These are phyloP conservation scores for Saturnispora diversa DNA, from an alignment of 805 yeast species.

Conservation along the genomic window DNA sequence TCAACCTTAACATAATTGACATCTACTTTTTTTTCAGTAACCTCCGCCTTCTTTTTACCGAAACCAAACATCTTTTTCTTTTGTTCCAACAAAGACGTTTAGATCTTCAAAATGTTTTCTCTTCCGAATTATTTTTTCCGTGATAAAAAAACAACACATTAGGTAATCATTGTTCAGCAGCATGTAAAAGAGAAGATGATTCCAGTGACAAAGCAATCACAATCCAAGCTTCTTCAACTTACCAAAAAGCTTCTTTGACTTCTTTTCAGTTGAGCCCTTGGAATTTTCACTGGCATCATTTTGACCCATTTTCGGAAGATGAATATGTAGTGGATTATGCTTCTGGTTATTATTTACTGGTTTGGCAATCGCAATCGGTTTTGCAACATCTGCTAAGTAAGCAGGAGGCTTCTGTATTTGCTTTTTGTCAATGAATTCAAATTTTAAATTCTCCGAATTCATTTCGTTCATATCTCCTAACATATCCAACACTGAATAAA, in stretches of 20 bases:
- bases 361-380: neutral
- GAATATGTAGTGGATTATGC: conserved; percentile 8
- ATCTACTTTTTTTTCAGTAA: conserved; percentile 11
- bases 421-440: conserved; percentile 21
- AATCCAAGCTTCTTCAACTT: conserved; percentile 20
- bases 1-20: conserved; percentile 19
- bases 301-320: conserved; percentile 7
- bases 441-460: conserved; percentile 23
- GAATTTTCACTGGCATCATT: conserved; percentile 1
- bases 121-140: conserved; percentile 1
- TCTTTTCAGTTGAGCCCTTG: conserved; percentile 14
- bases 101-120: neutral
- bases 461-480: conserved; percentile 28
- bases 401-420: conserved; percentile 18
- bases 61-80: conserved; percentile 20
- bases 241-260: conserved; percentile 15
- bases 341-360: too few relatives aligned
- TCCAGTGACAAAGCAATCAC: conserved; percentile 5
- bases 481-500: conserved; percentile 39
- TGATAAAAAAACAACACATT: neutral
- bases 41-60: conserved; percentile 22
- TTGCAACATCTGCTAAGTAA: conserved; percentile 18
- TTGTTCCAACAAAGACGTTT: neutral
- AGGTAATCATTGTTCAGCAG: too few relatives aligned
- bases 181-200: too few relatives aligned